These are phyloP conservation scores for Elymus sibiricus DNA, from an alignment of 176 grass and related monocot genomes.

Conservation along the genomic window DNA sequence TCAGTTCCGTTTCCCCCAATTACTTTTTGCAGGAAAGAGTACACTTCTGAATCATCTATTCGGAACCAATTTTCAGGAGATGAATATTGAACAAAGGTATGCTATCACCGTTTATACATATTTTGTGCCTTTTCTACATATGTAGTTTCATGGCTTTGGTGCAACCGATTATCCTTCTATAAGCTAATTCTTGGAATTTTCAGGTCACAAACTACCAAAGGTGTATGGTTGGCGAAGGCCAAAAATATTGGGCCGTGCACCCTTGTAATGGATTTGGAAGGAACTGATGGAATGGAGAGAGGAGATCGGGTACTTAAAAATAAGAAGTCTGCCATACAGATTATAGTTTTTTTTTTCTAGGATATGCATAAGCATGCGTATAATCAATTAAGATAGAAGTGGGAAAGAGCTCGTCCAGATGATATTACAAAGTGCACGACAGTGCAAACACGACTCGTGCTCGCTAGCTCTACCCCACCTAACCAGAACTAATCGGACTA, in stretches of 20 bases:
- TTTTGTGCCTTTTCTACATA: conserved; percentile 16
- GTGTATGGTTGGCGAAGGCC: conserved; percentile 91
- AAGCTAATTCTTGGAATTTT: conserved; percentile 10
- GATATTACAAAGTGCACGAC: too few species aligned
- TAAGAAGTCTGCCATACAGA: too few species aligned
- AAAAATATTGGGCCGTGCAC: conserved; percentile 83
- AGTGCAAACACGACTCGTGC: too few species aligned
- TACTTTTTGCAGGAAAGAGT: conserved; percentile 73
- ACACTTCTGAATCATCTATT: conserved; percentile 96
- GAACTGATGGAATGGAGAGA: conserved; percentile 87
- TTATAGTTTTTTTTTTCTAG: too few species aligned
- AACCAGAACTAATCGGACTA: too few species aligned
- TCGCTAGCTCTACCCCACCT: too few species aligned
- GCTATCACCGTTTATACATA: conserved; percentile 4
- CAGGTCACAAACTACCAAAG: conserved; percentile 94
- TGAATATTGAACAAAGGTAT: conserved; percentile 86
- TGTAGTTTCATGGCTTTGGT: background rate
- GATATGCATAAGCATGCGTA: too few species aligned
- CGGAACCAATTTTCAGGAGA: conserved; percentile 81
- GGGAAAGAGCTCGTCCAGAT: too few species aligned
- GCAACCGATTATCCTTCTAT: background rate
- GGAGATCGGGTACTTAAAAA: background rate
- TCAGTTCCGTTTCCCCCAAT: background rate
- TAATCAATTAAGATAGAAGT: too few species aligned
- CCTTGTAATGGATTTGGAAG: conserved; percentile 92